Evolutionary conservation across 768 basidiomycete species (phyloP).

Genomic region (Tylopilus rubrobrunneus): DNA sequence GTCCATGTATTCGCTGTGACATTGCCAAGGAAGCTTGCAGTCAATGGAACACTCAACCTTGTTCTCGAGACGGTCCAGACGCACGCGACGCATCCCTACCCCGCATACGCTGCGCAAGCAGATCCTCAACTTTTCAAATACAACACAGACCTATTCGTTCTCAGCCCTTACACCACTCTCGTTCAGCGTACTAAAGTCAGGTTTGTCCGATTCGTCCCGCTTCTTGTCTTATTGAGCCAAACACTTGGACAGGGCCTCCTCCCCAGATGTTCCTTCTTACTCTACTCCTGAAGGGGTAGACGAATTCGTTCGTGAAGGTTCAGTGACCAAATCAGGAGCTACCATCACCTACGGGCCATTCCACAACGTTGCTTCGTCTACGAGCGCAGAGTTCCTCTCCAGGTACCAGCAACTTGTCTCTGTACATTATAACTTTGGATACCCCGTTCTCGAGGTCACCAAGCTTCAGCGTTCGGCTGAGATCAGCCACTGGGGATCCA

Average conservation of each 20-base stretch:
- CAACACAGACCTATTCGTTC: slow-evolving; percentile 68
- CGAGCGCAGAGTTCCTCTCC: slow-evolving; percentile 51
- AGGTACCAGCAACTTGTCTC: slow-evolving; percentile 60
- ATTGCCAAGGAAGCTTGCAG: slow-evolving; percentile 55
- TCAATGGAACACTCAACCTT: slow-evolving; percentile 65
- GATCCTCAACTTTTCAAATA: slow-evolving; percentile 82
- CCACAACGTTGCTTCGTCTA: slow-evolving; percentile 65
- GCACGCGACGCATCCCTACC: slow-evolving; percentile 75
- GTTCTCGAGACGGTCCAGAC: slow-evolving; percentile 78
- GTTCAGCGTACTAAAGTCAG: slow-evolving; percentile 86
- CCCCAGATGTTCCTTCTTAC: slow-evolving; percentile 67
- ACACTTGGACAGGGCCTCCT: slow-evolving; percentile 50
- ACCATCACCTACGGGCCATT: slow-evolving; percentile 90
- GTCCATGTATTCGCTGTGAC: slow-evolving; percentile 57
- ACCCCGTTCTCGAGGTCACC: slow-evolving; percentile 74
- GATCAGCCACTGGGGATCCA: slow-evolving; percentile 96
- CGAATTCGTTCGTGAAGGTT: slow-evolving; percentile 54
- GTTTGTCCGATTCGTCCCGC: slow-evolving; percentile 41
- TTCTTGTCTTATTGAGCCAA: neutral
- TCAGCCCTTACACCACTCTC: slow-evolving; percentile 78
- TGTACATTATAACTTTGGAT: slow-evolving; percentile 80
- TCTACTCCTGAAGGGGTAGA: slow-evolving; percentile 62
- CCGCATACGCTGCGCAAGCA: slow-evolving; percentile 64
- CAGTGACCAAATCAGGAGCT: slow-evolving; percentile 70
- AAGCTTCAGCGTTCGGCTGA: slow-evolving; percentile 76